These are phyloP conservation scores for Boletus eberwhitei DNA, from an alignment of 768 basidiomycete species.

Conservation along the genomic window DNA sequence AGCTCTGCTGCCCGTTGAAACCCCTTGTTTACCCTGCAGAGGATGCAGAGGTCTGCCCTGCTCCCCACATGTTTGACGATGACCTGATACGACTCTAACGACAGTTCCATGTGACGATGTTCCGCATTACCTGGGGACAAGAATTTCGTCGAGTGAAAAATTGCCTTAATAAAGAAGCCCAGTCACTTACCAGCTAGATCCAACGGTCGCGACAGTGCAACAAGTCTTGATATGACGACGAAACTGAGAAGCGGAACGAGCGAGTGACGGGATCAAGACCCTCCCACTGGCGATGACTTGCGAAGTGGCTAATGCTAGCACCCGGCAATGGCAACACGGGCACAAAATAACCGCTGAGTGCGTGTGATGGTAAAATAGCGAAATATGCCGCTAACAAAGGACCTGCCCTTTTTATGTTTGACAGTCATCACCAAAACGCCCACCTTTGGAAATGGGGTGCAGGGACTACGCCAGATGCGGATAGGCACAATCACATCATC, in stretches of 20 bases:
- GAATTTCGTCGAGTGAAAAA: neutral
- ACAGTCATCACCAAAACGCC: neutral
- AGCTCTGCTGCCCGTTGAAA: slow-evolving; percentile 56
- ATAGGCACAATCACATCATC: slow-evolving; percentile 19
- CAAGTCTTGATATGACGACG: neutral
- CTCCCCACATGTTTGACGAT: slow-evolving; percentile 52
- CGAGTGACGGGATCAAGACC: neutral
- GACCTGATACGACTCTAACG: slow-evolving; percentile 55
- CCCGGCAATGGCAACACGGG: neutral
- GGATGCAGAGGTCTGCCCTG: slow-evolving; percentile 51
- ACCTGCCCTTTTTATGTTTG: slow-evolving; percentile 13
- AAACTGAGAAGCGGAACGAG: neutral
- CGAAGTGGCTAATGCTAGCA: neutral
- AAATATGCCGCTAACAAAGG: neutral
- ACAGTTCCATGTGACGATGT: slow-evolving; percentile 50
- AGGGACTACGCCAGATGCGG: slow-evolving; percentile 5
- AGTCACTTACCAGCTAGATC: slow-evolving; percentile 9
- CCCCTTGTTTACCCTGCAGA: slow-evolving; percentile 55
- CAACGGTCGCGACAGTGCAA: neutral
- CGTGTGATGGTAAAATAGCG: slow-evolving; percentile 1
- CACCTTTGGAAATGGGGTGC: slow-evolving; percentile 11
- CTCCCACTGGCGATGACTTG: neutral
- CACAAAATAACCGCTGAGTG: neutral
- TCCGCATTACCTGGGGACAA: slow-evolving; percentile 34
- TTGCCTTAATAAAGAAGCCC: neutral